Evolutionary conservation across 306 rosid genomes (phyloP).

Genomic region (Ormosia semicastrata): DNA sequence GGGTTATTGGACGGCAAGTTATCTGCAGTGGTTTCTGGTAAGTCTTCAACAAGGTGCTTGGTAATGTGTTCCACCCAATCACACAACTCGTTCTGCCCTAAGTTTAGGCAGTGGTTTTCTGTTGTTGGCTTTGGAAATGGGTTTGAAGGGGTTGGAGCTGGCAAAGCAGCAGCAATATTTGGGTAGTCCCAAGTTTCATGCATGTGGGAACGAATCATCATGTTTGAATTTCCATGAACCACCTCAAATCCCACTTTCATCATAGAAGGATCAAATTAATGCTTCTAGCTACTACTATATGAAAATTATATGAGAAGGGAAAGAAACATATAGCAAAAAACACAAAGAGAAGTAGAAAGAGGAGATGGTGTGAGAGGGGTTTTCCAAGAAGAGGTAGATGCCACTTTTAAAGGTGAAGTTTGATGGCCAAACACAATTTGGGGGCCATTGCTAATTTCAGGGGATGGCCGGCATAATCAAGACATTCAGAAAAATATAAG

Average conservation of each 20-base stretch:
- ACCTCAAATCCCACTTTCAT: slow-evolving; percentile 65
- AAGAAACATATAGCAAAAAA: background rate
- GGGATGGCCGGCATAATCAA: slow-evolving; percentile 76
- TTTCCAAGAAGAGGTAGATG: slow-evolving; percentile 32
- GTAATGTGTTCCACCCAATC: slow-evolving; percentile 73
- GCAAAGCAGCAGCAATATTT: slow-evolving; percentile 21
- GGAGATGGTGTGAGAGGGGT: slow-evolving; percentile 22
- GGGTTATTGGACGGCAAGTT: slow-evolving; percentile 23
- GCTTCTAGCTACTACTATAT: background rate
- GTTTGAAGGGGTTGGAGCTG: slow-evolving; percentile 35
- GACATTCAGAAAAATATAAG: slow-evolving; percentile 48
- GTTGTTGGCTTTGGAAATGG: slow-evolving; percentile 37
- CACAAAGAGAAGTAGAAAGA: background rate
- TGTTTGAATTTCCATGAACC: slow-evolving; percentile 45
- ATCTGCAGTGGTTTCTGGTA: slow-evolving; percentile 37
- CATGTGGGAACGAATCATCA: slow-evolving; percentile 56
- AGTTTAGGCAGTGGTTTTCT: slow-evolving; percentile 40
- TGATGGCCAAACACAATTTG: slow-evolving; percentile 22
- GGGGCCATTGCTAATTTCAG: slow-evolving; percentile 20
- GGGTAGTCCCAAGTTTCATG: slow-evolving; percentile 50
- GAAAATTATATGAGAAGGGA: background rate
- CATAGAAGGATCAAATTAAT: background rate
- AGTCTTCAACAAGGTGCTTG: slow-evolving; percentile 65
- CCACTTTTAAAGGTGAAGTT: slow-evolving; percentile 45
- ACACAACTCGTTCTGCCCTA: slow-evolving; percentile 49